Conservation (phyloP, 2,329 filamentous ascomycete genomes). For the Cordyceps javanica region DNA sequence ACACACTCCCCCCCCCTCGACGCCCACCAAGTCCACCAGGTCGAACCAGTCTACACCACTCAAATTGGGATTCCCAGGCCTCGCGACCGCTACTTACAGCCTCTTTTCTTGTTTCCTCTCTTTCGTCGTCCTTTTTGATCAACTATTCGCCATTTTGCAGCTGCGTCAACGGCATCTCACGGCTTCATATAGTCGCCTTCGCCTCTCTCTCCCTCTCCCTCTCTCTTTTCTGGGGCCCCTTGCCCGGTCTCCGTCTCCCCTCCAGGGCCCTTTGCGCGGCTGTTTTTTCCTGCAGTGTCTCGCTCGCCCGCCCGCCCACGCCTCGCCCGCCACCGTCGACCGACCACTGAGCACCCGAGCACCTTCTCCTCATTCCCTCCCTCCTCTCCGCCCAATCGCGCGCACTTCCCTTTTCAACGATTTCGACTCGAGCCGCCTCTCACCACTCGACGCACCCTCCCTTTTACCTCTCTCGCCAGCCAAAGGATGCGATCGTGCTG, state of each 20-base stretch:
- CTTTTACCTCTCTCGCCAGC: not conserved
- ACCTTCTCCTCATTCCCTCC: constrained; percentile 2
- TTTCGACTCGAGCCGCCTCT: not conserved
- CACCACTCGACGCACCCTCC: not conserved
- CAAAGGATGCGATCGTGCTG: constrained; percentile 10
- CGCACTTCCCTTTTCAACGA: not conserved
- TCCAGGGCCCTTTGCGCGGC: not conserved
- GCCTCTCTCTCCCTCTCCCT: not conserved
- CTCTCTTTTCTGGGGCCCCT: not conserved
- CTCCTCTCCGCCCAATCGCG: constrained; percentile 5
- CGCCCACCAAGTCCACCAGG: too few species aligned
- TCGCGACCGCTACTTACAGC: not conserved
- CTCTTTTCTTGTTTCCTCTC: not conserved
- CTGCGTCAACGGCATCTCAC: constrained; percentile 1
- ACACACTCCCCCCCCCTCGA: too few species aligned
- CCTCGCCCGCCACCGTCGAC: not conserved
- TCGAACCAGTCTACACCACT: too few species aligned
- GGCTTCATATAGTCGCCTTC: not conserved
- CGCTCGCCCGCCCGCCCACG: not conserved
- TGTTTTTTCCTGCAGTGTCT: not conserved
- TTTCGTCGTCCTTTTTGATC: not conserved
- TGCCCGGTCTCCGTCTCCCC: too few species aligned
- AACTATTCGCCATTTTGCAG: not conserved
- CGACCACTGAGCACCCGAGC: not conserved
- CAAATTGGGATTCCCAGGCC: too few species aligned